A percentile compares a stretch with the other conserved stretches of the same genome.
These are phyloP conservation scores for Arctostaphylos glauca DNA, from an alignment of 148 eudicot species.

Conservation along the genomic window DNA sequence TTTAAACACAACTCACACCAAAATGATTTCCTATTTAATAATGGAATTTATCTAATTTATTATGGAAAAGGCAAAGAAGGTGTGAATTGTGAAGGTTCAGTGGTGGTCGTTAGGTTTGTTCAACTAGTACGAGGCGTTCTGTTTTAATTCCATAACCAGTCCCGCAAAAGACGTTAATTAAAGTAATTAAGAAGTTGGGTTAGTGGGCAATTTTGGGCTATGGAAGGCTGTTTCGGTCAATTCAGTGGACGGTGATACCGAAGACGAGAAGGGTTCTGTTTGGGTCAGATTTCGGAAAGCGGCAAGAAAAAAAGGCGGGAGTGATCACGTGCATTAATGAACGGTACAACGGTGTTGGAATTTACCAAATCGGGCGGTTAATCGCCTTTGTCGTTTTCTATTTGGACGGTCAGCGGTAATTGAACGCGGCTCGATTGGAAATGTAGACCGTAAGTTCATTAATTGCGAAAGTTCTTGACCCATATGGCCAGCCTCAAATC, in stretches of 20 bases:
- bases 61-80: conserved; percentile 12
- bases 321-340: conserved; percentile 19
- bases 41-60: not conserved
- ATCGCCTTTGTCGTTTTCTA: not conserved
- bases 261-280: conserved; percentile 11
- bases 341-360: not conserved
- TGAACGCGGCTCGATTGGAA: not conserved
- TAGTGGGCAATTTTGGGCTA: not conserved
- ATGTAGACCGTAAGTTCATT: conserved; percentile 2
- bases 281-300: conserved; percentile 12
- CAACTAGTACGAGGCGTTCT: conserved; percentile 45
- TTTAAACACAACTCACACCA: conserved; percentile 8
- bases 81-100: conserved; percentile 33
- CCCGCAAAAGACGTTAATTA: not conserved
- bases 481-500: too few relatives aligned
- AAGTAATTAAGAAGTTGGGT: too few relatives aligned
- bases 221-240: conserved; percentile 5
- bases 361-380: conserved; percentile 1
- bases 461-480: not conserved
- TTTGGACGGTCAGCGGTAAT: conserved; percentile 6
- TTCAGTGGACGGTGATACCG: conserved; percentile 6
- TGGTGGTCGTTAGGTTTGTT: conserved; percentile 82
- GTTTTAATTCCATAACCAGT: not conserved
- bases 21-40: conserved; percentile 9
- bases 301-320: not conserved